Base-by-base conservation (phyloP, 768 basidiomycete genomes). In the Xerocomus spinulosus region DNA sequence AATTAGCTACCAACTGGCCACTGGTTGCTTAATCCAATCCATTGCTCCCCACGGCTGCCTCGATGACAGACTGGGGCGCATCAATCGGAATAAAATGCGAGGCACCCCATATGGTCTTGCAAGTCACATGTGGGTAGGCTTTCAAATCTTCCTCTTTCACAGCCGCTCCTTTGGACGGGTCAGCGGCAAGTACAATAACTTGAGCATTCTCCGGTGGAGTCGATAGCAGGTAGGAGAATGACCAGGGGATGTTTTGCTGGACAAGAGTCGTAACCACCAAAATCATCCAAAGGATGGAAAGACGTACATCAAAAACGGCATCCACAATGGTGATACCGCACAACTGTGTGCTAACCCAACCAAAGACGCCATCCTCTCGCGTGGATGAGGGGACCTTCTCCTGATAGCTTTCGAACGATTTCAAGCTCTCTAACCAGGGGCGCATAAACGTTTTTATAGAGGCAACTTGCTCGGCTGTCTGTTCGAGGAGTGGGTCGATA, bases 211-310 rank as follows among this genome's bases (percentile, higher is more conserved):
- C 29, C 17, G 44, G 49, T 9, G 35, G 29, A 1, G 29, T 25
- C 21, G n/a, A 33, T n/a, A 51, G 38, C 23, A 42, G 12, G 20
- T 17, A 32, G 10, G 26, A 51, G 21, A 28, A 43, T 2, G 18
- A 52, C 61, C 60, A 57, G 9, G 61, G 55, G 0, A 13, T 2
- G 41, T 60, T 62, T 54, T 59, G 49, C 60, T 62, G 18, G 4
- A 33, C 15, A 4, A 21, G 17, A 5, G 4, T 20, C 15, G 35
- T 53, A 2, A 49, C 41, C 15, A 26, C 15, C n/a, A n/a, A 13
- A 1, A 12, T 1, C 2, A 17, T 2, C 14, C 21, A 28, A 14
- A n/a, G 13, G 8, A 2, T 42, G 0, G 4, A 15, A 2, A 15
- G 12, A 46, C 55, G 12, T 40, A 52, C 55, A 23, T 61, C 55